A percentile compares a stretch with the other conserved stretches of the same genome.
These are phyloP conservation scores for Hysterium pulicare DNA, from an alignment of 2,329 filamentous ascomycete species.

Conservation along the genomic window DNA sequence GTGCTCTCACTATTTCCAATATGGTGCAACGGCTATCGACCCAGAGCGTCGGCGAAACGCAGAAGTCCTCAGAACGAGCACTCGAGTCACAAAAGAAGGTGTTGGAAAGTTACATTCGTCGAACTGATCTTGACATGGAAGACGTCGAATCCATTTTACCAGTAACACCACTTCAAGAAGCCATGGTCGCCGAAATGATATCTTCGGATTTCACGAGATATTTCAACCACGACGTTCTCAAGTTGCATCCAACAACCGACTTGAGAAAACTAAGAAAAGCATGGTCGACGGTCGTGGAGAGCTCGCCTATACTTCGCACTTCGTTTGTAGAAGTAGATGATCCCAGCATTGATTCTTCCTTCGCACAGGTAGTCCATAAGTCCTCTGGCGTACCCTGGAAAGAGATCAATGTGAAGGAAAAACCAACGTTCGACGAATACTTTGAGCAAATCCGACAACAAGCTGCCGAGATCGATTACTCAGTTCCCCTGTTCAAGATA, in stretches of 20 bases:
- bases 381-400: slow-evolving; percentile 34
- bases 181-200: slow-evolving; percentile 79
- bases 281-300: slow-evolving; percentile 58
- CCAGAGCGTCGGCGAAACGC: slow-evolving; percentile 1
- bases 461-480: slow-evolving; percentile 16
- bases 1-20: slow-evolving; percentile 61
- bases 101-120: slow-evolving; percentile 41
- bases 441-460: slow-evolving; percentile 34
- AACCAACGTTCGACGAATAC: slow-evolving; percentile 27
- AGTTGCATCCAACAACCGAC: slow-evolving; percentile 56
- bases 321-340: slow-evolving; percentile 66
- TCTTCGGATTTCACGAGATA: slow-evolving; percentile 71
- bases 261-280: slow-evolving; percentile 56
- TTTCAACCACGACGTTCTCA: slow-evolving; percentile 79
- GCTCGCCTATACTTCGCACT: slow-evolving; percentile 71
- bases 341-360: slow-evolving; percentile 53
- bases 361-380: slow-evolving; percentile 53
- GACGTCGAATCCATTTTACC: slow-evolving; percentile 63
- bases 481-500: slow-evolving; percentile 33
- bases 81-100: slow-evolving; percentile 18
- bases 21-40: slow-evolving; percentile 47
- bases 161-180: slow-evolving; percentile 79
- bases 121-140: slow-evolving; percentile 31
- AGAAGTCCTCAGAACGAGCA: slow-evolving; percentile 9
- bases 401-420: slow-evolving; percentile 13